Conservation (phyloP, 345 rosid species). For the Eucalyptus curtisii region DNA sequence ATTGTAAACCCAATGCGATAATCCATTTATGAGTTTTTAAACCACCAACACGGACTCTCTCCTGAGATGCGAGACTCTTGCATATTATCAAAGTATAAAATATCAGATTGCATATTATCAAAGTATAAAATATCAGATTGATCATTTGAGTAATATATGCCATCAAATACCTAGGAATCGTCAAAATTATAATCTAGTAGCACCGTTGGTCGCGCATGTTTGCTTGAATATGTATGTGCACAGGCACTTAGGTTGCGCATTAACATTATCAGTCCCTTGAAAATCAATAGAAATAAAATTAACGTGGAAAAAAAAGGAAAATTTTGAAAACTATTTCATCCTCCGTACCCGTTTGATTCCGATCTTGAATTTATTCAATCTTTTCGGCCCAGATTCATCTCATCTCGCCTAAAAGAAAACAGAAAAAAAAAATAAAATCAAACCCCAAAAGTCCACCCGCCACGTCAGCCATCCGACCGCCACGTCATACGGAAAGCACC, state of each 20-base stretch:
- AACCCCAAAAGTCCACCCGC: neutral
- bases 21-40: neutral
- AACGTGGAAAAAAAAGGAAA: too few relatives aligned
- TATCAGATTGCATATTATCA: neutral
- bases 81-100: neutral
- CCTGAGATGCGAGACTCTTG: fast-evolving
- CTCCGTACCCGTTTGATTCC: neutral
- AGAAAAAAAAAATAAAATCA: neutral
- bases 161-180: neutral
- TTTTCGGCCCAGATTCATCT: neutral
- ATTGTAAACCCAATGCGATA: too few relatives aligned
- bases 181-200: neutral
- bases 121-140: neutral
- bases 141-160: neutral
- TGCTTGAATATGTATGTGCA: neutral
- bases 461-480: neutral
- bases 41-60: neutral
- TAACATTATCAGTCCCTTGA: too few relatives aligned
- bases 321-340: neutral
- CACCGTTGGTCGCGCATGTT: neutral
- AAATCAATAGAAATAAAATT: neutral
- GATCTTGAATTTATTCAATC: neutral
- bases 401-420: neutral
- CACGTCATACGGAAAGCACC: neutral
- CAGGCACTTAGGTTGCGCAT: neutral